Evolutionary conservation across 2,329 filamentous ascomycete genomes (phyloP).

Genomic region (Anisogramma anomala): DNA sequence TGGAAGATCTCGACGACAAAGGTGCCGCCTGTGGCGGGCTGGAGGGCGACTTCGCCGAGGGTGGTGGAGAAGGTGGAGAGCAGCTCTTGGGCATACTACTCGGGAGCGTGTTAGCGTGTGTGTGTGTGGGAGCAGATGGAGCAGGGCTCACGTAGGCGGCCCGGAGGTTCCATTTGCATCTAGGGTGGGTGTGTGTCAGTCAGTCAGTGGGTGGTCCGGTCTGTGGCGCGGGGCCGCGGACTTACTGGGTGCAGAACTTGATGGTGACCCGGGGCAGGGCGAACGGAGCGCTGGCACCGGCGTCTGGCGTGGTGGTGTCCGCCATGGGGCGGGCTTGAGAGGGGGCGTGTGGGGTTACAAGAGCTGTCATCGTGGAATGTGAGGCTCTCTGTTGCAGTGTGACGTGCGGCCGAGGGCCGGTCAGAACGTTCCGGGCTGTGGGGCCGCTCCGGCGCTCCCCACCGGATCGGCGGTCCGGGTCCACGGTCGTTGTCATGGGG

Average conservation of each 20-base stretch:
- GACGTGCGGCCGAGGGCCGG: background rate
- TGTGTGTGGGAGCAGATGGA: background rate
- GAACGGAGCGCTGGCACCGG: slow-evolving; percentile 17
- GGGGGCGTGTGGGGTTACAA: background rate
- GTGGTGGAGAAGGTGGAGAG: slow-evolving; percentile 80
- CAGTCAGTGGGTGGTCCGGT: background rate
- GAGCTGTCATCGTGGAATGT: background rate
- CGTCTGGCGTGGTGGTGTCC: slow-evolving; percentile 8
- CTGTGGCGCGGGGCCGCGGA: background rate
- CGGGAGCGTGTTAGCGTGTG: background rate
- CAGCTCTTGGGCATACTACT: slow-evolving; percentile 83
- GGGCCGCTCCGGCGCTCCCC: too few relatives aligned
- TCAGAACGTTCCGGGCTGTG: too few relatives aligned
- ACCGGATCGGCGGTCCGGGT: too few relatives aligned
- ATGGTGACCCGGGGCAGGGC: slow-evolving; percentile 69
- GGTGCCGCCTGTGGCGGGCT: slow-evolving; percentile 72
- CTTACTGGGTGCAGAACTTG: slow-evolving; percentile 63
- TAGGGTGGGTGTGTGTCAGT: slow-evolving; percentile 25
- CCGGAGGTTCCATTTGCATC: slow-evolving; percentile 78
- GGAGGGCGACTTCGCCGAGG: slow-evolving; percentile 77
- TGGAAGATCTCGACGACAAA: slow-evolving; percentile 62
- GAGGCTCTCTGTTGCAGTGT: background rate
- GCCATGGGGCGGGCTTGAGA: slow-evolving; percentile 13
- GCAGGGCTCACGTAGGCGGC: slow-evolving; percentile 61
- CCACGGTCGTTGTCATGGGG: too few relatives aligned